Conservation (phyloP, 2,329 filamentous ascomycete genomes). For the Colletotrichum nymphaeae region DNA sequence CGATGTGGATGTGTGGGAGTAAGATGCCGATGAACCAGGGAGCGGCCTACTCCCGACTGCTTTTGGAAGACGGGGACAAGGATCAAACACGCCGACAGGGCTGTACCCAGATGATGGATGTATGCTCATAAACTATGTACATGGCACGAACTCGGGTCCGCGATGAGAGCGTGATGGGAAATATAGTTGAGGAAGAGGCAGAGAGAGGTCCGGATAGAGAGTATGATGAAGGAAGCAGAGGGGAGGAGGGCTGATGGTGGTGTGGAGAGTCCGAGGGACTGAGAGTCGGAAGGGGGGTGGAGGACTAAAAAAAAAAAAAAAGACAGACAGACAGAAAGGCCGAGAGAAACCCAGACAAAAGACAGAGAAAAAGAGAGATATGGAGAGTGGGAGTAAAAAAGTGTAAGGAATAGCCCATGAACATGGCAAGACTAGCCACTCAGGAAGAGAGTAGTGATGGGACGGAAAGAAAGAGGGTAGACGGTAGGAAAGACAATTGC, state of each 20-base stretch:
- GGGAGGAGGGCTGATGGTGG: conserved; percentile 30
- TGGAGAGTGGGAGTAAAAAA: conserved; percentile 8
- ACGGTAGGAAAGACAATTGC: conserved; percentile 7
- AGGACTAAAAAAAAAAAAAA: neutral
- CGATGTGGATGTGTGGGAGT: conserved; percentile 50
- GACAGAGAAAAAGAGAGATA: neutral
- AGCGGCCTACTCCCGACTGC: conserved; percentile 41
- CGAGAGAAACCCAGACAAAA: no score
- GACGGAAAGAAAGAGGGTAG: conserved; percentile 27
- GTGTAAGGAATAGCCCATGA: conserved; percentile 22
- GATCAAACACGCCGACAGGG: conserved; percentile 42
- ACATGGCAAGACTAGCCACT: conserved; percentile 7
- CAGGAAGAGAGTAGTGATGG: conserved; percentile 17
- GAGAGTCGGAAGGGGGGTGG: conserved; percentile 16
- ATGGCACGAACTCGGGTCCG: conserved; percentile 32
- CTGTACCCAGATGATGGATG: conserved; percentile 38
- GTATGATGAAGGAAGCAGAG: conserved; percentile 15
- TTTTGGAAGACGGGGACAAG: conserved; percentile 46
- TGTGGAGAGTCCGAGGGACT: conserved; percentile 35
- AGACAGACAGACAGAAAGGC: neutral
- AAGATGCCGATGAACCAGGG: conserved; percentile 46
- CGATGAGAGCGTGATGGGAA: conserved; percentile 14
- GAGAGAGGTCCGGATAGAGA: conserved; percentile 21
- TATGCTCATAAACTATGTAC: conserved; percentile 31
- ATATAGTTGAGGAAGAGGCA: conserved; percentile 26